A percentile compares a stretch with the other conserved stretches of the same genome.
These are phyloP conservation scores for Globisporangium cylindrosporum DNA, from an alignment of 352 stramenopile species.

Conservation along the genomic window DNA sequence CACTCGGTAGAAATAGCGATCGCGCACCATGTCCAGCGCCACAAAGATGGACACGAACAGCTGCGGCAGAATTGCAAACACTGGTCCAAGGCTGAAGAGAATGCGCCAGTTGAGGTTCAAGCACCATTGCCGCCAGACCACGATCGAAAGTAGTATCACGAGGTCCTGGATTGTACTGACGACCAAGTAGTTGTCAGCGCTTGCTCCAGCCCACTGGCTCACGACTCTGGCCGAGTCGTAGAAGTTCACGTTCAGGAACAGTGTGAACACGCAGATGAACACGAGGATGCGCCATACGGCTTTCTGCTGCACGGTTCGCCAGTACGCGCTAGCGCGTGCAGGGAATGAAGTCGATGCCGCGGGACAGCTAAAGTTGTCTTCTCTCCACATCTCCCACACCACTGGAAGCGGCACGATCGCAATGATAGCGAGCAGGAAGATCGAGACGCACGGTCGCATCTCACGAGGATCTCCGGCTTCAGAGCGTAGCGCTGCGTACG, in stretches of 20 bases:
- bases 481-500: conserved; percentile 10
- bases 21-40: conserved; percentile 27
- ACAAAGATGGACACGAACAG: conserved; percentile 25
- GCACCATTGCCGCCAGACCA: conserved; percentile 38
- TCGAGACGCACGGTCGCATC: not conserved
- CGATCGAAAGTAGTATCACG: conserved; percentile 20
- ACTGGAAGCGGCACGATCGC: conserved; percentile 29
- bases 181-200: conserved; percentile 21
- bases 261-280: conserved; percentile 40
- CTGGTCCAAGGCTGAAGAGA: conserved; percentile 28
- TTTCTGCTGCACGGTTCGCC: conserved; percentile 52
- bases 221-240: conserved; percentile 20
- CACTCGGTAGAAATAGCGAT: conserved; percentile 29
- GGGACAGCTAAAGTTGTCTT: not conserved
- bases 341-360: conserved; percentile 26
- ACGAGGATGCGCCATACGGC: conserved; percentile 39
- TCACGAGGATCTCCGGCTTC: conserved; percentile 7
- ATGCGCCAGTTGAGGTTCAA: conserved; percentile 39
- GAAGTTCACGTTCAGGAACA: conserved; percentile 39
- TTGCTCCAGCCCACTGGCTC: conserved; percentile 24
- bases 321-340: conserved; percentile 18
- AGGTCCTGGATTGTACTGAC: conserved; percentile 23
- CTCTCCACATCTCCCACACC: conserved; percentile 31
- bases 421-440: conserved; percentile 31
- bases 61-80: conserved; percentile 29